Evolutionary conservation across 2,329 filamentous ascomycete genomes (phyloP).

Genomic region (Ophiocordyceps polyrhachis-furcata): DNA sequence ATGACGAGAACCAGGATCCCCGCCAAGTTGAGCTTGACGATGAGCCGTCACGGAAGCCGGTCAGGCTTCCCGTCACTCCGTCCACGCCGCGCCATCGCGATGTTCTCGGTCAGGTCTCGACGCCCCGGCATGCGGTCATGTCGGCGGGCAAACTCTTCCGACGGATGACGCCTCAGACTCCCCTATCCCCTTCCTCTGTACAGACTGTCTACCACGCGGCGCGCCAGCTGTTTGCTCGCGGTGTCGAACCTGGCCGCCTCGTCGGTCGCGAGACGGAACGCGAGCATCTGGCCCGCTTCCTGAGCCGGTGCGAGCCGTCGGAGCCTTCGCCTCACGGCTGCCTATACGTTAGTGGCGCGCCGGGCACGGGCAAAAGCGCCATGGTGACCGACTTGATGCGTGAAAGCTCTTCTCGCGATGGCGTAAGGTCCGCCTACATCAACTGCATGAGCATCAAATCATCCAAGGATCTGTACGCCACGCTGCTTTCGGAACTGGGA

Average conservation of each 20-base stretch:
- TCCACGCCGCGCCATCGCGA: conserved; percentile 64
- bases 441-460: conserved; percentile 97
- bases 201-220: conserved; percentile 75
- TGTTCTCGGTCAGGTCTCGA: conserved; percentile 54
- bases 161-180: conserved; percentile 61
- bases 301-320: conserved; percentile 41
- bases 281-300: conserved; percentile 48
- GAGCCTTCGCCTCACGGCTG: conserved; percentile 52
- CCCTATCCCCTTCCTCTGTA: conserved; percentile 45
- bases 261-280: conserved; percentile 58
- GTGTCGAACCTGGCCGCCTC: conserved; percentile 53
- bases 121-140: conserved; percentile 70
- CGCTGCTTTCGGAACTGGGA: conserved; percentile 51
- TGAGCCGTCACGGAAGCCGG: conserved; percentile 10
- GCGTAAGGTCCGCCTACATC: conserved; percentile 57
- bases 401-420: conserved; percentile 29
- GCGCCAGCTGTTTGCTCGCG: conserved; percentile 70
- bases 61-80: conserved; percentile 38
- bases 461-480: conserved; percentile 68
- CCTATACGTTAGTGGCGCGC: conserved; percentile 86
- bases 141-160: conserved; percentile 57
- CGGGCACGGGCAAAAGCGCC: conserved; percentile 92
- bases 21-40: conserved; percentile 20
- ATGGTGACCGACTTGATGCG: conserved; percentile 67
- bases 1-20: conserved; percentile 49